Percentiles rank a stretch among this genome's conserved stretches.
Conservation (phyloP, 2,329 filamentous ascomycete species). For the Alternaria solani region DNA sequence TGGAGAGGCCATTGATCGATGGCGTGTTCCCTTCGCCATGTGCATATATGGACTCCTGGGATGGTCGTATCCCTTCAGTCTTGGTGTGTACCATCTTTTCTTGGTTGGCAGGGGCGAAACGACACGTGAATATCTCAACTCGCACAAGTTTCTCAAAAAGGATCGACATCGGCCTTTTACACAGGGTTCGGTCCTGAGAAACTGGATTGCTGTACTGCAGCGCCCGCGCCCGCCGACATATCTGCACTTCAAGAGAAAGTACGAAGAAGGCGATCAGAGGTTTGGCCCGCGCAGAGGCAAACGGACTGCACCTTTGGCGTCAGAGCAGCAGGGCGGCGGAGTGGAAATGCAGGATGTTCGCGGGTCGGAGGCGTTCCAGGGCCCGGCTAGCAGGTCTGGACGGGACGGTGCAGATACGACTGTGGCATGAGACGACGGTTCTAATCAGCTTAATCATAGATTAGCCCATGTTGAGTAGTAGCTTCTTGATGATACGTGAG, state of each 20-base stretch:
- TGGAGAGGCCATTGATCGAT: conserved; percentile 70
- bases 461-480: conserved; percentile 9
- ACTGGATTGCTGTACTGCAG: conserved; percentile 82
- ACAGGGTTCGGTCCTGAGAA: conserved; percentile 76
- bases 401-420: conserved; percentile 22
- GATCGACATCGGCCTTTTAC: conserved; percentile 92
- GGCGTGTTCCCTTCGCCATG: conserved; percentile 86
- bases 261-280: conserved; percentile 83
- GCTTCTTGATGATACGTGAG: conserved; percentile 2
- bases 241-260: conserved; percentile 81
- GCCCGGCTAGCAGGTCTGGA: conserved; percentile 35
- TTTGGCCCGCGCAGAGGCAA: conserved; percentile 69
- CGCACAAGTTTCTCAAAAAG: conserved; percentile 90
- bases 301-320: conserved; percentile 56
- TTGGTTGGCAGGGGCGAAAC: conserved; percentile 91
- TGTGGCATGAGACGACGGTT: conserved; percentile 17
- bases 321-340: conserved; percentile 62
- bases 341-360: conserved; percentile 74
- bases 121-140: conserved; percentile 94
- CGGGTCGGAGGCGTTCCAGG: conserved; percentile 44
- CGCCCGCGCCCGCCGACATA: conserved; percentile 89
- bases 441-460: conserved; percentile 9
- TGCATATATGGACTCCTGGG: conserved; percentile 80
- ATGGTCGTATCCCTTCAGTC: conserved; percentile 79
- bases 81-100: conserved; percentile 90